These are phyloP conservation scores for Aspergillus transmontanensis DNA, from an alignment of 2,329 filamentous ascomycete genomes.

Conservation along the genomic window DNA sequence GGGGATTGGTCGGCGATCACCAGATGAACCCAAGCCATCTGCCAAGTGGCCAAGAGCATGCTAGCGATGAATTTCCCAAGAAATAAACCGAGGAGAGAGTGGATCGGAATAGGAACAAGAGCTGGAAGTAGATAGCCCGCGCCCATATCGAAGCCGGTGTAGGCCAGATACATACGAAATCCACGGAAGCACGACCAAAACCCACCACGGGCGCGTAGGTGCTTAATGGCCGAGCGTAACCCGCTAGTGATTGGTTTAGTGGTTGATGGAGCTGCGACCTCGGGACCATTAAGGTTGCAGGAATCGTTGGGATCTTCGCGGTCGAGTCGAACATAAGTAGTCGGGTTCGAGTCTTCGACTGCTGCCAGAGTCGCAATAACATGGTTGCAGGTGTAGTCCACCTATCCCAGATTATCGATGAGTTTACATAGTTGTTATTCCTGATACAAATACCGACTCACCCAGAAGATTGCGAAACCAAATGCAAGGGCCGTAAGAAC, in stretches of 20 bases:
- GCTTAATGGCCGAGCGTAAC: conserved; percentile 60
- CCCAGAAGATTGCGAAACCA: not conserved
- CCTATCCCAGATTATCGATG: conserved; percentile 25
- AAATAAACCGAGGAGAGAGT: conserved; percentile 26
- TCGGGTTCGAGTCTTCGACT: conserved; percentile 62
- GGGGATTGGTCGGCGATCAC: conserved; percentile 72
- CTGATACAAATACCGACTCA: not conserved
- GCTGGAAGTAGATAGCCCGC: conserved; percentile 19
- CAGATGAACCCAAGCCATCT: conserved; percentile 81
- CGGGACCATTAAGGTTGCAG: not conserved
- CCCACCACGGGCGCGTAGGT: conserved; percentile 67
- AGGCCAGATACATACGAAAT: conserved; percentile 54
- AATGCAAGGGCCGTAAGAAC: not conserved
- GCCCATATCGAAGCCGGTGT: conserved; percentile 45
- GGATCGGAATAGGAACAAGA: not conserved
- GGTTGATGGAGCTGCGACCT: conserved; percentile 5
- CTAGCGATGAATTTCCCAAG: conserved; percentile 54
- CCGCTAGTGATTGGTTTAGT: conserved; percentile 63
- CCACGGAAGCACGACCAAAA: conserved; percentile 71
- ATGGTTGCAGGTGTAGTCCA: conserved; percentile 61
- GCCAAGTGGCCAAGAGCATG: conserved; percentile 66
- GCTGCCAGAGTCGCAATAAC: conserved; percentile 65
- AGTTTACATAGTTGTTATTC: not conserved
- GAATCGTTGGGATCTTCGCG: conserved; percentile 27
- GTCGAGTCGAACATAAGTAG: conserved; percentile 56